A percentile compares a stretch with the other conserved stretches of the same genome.
Evolutionary conservation across 2,329 filamentous ascomycete genomes (phyloP).

Genomic region (Monascus ruber): DNA sequence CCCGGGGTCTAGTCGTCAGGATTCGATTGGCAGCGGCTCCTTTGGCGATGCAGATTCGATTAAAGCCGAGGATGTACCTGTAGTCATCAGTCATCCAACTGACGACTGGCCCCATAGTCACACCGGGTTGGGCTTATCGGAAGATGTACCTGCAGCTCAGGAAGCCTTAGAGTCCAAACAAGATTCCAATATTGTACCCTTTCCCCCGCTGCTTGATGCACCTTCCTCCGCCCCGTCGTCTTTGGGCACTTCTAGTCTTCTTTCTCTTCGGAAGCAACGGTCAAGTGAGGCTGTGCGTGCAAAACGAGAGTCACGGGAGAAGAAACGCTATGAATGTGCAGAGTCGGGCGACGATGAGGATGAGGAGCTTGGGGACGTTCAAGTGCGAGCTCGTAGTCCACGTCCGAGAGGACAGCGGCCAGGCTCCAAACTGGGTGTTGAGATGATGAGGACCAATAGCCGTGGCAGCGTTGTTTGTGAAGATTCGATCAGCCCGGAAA

Average conservation of each 20-base stretch:
- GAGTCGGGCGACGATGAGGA: constrained; percentile 94
- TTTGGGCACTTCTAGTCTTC: constrained; percentile 40
- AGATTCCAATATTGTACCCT: constrained; percentile 17
- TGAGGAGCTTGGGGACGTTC: constrained; percentile 62
- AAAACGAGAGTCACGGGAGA: constrained; percentile 66
- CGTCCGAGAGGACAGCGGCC: constrained; percentile 47
- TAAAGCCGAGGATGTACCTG: constrained; percentile 64
- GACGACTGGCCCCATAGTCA: constrained; percentile 62
- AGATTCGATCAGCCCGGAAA: constrained; percentile 9
- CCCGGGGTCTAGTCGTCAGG: constrained; percentile 67
- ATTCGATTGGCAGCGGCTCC: constrained; percentile 72
- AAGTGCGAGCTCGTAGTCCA: constrained; percentile 40
- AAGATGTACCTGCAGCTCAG: constrained; percentile 33
- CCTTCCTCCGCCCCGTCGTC: constrained; percentile 52
- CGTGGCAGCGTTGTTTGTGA: constrained; percentile 59
- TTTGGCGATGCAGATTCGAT: constrained; percentile 78
- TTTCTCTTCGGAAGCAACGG: constrained; percentile 49
- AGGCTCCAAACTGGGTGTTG: constrained; percentile 81
- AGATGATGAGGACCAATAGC: constrained; percentile 97
- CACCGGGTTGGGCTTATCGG: constrained; percentile 65
- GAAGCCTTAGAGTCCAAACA: constrained; percentile 11
- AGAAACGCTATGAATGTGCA: constrained; percentile 57
- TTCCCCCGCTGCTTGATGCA: constrained; percentile 47
- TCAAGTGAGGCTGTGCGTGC: constrained; percentile 63
- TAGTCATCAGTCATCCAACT: constrained; percentile 61